These are phyloP conservation scores for Melanomma pulvis-pyrius DNA, from an alignment of 495 filamentous ascomycete species.

Conservation along the genomic window DNA sequence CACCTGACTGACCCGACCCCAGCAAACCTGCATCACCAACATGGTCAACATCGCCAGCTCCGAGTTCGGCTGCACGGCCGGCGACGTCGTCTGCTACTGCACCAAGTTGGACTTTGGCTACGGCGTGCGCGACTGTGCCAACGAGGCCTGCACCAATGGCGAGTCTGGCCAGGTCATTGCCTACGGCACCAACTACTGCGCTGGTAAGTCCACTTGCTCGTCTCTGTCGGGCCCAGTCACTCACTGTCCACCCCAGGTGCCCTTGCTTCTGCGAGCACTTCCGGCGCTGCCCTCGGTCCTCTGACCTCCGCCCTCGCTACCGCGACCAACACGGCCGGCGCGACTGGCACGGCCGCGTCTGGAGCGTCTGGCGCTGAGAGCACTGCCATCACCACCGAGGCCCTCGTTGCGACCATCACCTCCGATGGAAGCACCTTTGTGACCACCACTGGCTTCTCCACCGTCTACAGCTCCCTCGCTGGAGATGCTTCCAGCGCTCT, in stretches of 20 bases:
- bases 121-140: conserved; percentile 79
- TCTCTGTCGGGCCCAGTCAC: background rate
- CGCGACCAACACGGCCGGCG: conserved; percentile 34
- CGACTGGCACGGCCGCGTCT: conserved; percentile 31
- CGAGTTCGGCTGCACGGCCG: conserved; percentile 61
- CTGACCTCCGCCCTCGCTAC: conserved; percentile 42
- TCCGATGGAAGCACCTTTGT: conserved; percentile 31
- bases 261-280: conserved; percentile 22
- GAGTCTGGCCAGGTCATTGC: conserved; percentile 42
- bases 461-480: conserved; percentile 37
- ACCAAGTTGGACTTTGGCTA: conserved; percentile 65
- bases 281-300: conserved; percentile 24
- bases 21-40: conserved; percentile 74
- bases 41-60: conserved; percentile 65
- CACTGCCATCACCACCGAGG: conserved; percentile 39
- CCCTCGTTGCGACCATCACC: conserved; percentile 39
- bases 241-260: conserved; percentile 14
- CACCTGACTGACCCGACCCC: background rate
- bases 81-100: conserved; percentile 72
- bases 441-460: conserved; percentile 42
- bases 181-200: conserved; percentile 49
- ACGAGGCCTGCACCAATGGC: conserved; percentile 59
- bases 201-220: conserved; percentile 37
- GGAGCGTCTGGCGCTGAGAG: conserved; percentile 24
- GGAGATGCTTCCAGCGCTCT: conserved; percentile 26